A percentile compares a stretch with the other conserved stretches of the same genome.
Evolutionary conservation across 2,329 filamentous ascomycete genomes (phyloP).

Genomic region (Ascomycota sp.): DNA sequence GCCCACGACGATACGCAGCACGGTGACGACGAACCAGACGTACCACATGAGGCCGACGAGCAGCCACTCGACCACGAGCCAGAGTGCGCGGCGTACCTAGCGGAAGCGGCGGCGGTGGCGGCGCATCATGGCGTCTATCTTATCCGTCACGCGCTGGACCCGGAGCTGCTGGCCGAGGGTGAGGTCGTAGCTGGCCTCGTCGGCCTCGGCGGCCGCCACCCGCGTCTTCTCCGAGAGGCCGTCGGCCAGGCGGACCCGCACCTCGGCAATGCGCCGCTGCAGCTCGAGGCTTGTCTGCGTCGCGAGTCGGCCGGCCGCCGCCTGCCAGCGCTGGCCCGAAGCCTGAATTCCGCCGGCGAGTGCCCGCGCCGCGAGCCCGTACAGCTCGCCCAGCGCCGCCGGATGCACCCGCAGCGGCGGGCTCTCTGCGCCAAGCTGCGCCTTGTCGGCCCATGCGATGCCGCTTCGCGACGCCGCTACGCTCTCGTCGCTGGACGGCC

Average conservation of each 20-base stretch:
- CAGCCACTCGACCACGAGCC: constrained; percentile 70
- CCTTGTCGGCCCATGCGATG: constrained; percentile 22
- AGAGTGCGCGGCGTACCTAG: constrained; percentile 57
- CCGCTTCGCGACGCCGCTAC: constrained; percentile 3
- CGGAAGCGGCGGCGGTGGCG: constrained; percentile 46
- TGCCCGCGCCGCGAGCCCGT: constrained; percentile 30
- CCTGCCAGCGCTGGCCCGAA: constrained; percentile 35
- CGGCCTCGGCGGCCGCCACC: constrained; percentile 54
- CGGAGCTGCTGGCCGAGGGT: constrained; percentile 58
- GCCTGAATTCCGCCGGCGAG: constrained; percentile 24
- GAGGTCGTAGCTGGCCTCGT: constrained; percentile 57
- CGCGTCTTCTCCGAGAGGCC: constrained; percentile 41
- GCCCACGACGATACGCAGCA: constrained; percentile 45
- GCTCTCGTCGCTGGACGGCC: constrained; percentile 11
- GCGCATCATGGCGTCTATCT: constrained; percentile 56
- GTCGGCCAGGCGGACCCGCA: constrained; percentile 26
- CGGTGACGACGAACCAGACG: constrained; percentile 74
- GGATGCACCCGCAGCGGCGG: constrained; percentile 12
- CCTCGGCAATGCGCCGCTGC: constrained; percentile 23
- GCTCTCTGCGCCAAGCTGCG: constrained; percentile 17
- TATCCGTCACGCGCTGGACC: constrained; percentile 62
- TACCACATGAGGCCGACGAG: constrained; percentile 86
- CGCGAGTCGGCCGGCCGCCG: constrained; percentile 37
- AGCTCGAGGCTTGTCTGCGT: constrained; percentile 34
- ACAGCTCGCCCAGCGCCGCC: constrained; percentile 22